Conservation (phyloP, 2,329 filamentous ascomycete genomes). For the Clarireedia hainanense region DNA sequence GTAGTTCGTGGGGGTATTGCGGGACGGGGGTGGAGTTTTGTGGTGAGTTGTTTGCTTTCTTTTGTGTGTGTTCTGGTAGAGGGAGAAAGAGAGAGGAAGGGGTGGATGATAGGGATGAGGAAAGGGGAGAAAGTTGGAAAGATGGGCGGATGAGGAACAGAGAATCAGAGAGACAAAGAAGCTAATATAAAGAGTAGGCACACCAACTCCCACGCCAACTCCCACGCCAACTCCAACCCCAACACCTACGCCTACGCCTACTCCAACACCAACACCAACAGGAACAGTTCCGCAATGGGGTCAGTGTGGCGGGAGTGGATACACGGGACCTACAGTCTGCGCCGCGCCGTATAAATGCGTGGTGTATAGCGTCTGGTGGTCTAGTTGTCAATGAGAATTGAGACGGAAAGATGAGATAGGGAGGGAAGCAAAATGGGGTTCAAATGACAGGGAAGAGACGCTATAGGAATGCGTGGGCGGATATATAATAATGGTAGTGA, state of each 20-base stretch:
- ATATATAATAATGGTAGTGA: too few species aligned
- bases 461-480: too few species aligned
- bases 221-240: background rate
- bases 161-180: background rate
- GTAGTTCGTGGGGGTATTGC: conserved; percentile 13
- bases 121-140: background rate
- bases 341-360: conserved; percentile 11
- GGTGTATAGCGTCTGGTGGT: conserved; percentile 10
- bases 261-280: background rate
- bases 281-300: background rate
- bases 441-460: too few species aligned
- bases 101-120: background rate
- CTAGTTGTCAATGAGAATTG: background rate
- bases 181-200: background rate
- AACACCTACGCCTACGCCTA: background rate
- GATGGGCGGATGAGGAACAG: background rate
- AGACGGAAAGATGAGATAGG: too few species aligned
- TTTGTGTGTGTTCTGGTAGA: too few species aligned
- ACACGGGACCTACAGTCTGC: conserved; percentile 14
- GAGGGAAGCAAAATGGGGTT: too few species aligned
- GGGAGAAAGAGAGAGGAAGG: background rate
- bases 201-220: background rate
- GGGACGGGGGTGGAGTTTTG: conserved; percentile 10
- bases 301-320: conserved; percentile 16
- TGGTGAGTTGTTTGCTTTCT: background rate